A percentile compares a stretch with the other conserved stretches of the same genome.
These are phyloP conservation scores for Yarrowia sp. DNA, from an alignment of 805 yeast species.

Conservation along the genomic window DNA sequence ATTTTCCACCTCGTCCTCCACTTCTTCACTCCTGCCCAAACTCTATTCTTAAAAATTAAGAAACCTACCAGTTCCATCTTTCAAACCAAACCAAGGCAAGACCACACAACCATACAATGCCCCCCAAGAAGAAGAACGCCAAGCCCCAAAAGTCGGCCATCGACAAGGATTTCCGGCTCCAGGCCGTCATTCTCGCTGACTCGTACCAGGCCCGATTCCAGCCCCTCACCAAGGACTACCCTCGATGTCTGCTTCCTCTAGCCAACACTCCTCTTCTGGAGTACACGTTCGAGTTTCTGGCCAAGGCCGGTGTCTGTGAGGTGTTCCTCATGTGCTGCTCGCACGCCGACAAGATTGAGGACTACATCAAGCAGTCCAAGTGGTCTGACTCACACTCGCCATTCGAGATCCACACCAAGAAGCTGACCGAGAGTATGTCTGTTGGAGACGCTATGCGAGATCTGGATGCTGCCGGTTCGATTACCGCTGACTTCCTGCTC, in stretches of 20 bases:
- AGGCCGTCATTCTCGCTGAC: slow-evolving; percentile 93
- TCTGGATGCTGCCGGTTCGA: slow-evolving; percentile 83
- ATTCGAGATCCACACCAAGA: slow-evolving; percentile 71
- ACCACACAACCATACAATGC: not conserved
- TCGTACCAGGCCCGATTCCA: slow-evolving; percentile 87
- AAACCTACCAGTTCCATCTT: not conserved
- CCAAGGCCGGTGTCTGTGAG: slow-evolving; percentile 84
- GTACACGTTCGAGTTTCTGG: slow-evolving; percentile 90
- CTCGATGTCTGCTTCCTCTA: slow-evolving; percentile 87
- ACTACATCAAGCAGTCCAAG: slow-evolving; percentile 59
- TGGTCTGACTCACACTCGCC: slow-evolving; percentile 60
- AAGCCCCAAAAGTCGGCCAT: slow-evolving; percentile 24
- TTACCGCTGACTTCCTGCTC: slow-evolving; percentile 83
- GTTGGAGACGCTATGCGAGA: slow-evolving; percentile 99
- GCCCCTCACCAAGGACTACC: slow-evolving; percentile 83
- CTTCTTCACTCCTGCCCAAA: not conserved
- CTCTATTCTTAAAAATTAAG: slow-evolving; percentile 11
- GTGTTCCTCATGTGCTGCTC: slow-evolving; percentile 87
- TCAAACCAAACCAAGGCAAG: not conserved
- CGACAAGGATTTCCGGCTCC: slow-evolving; percentile 50
- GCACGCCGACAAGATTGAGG: slow-evolving; percentile 85
- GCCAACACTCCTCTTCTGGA: slow-evolving; percentile 93
- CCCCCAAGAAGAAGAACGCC: slow-evolving; percentile 24
- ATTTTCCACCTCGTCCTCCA: not conserved
- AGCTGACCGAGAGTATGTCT: slow-evolving; percentile 81